Percentiles rank a stretch among this genome's conserved stretches.
Conservation (phyloP, 495 filamentous ascomycete species). For the Talaromyces thailandensis region DNA sequence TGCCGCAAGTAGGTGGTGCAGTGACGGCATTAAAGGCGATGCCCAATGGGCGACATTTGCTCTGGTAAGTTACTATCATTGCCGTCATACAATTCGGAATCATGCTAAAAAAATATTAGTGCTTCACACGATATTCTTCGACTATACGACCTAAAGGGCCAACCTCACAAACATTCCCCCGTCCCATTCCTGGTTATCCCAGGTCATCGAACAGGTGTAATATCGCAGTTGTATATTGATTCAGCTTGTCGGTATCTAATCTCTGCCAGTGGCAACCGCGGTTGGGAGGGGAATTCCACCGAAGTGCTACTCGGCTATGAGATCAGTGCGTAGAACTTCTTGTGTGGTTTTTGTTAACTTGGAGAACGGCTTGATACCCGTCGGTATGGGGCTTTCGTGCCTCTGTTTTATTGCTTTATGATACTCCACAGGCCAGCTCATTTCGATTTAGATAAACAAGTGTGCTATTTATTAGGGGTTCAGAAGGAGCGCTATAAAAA, state of each 20-base stretch:
- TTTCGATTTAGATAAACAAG: neutral
- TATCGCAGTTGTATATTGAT: constrained; percentile 75
- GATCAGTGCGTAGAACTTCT: constrained; percentile 40
- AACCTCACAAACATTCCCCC: constrained; percentile 59
- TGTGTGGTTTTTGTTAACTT: neutral
- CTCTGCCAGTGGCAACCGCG: constrained; percentile 79
- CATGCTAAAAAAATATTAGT: constrained; percentile 26
- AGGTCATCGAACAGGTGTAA: constrained; percentile 86
- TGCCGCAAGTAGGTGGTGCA: constrained; percentile 79
- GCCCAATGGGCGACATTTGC: constrained; percentile 86
- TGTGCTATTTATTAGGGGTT: neutral
- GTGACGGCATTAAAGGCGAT: constrained; percentile 82
- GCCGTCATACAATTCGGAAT: neutral
- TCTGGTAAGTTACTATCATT: constrained; percentile 52
- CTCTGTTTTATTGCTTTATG: neutral
- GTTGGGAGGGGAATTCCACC: constrained; percentile 90
- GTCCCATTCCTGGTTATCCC: constrained; percentile 93
- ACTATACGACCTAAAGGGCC: constrained; percentile 72
- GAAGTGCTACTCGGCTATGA: constrained; percentile 94
- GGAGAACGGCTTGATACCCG: neutral
- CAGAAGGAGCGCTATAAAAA: neutral
- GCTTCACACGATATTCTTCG: constrained; percentile 92
- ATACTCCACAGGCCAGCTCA: neutral
- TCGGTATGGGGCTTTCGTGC: neutral
- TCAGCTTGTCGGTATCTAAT: constrained; percentile 85